These are phyloP conservation scores for Aspergillus indologenus DNA, from an alignment of 495 filamentous ascomycete species.

Conservation along the genomic window DNA sequence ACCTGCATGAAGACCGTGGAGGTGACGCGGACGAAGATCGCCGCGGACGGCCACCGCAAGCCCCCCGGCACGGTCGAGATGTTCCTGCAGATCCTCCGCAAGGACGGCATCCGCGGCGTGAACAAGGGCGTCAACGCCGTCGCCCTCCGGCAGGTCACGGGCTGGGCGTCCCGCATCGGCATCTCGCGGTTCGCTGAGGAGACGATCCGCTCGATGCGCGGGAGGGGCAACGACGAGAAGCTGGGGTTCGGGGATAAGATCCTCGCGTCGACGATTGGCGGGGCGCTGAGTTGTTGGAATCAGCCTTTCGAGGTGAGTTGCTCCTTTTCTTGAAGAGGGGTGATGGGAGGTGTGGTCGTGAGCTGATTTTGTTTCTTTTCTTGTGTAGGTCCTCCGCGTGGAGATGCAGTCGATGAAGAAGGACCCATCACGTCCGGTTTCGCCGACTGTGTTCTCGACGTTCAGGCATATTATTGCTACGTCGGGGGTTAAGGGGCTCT, in stretches of 20 bases:
- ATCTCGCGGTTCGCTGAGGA: conserved; percentile 21
- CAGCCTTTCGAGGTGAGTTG: conserved; percentile 21
- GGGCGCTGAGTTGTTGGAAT: conserved; percentile 19
- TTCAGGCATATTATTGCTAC: conserved; percentile 13
- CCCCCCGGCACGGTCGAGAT: conserved; percentile 7
- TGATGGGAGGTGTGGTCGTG: too few species aligned
- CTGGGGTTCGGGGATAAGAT: too few species aligned
- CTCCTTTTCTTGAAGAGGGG: too few species aligned
- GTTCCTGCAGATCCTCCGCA: conserved; percentile 6
- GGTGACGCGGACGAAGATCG: conserved; percentile 10
- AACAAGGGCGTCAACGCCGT: conserved; percentile 19
- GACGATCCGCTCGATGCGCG: conserved; percentile 8
- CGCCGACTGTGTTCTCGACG: conserved; percentile 11
- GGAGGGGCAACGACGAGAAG: conserved; percentile 16
- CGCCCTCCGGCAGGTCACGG: conserved; percentile 15
- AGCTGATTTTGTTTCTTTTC: too few species aligned
- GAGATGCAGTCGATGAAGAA: conserved; percentile 22
- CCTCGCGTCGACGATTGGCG: conserved; percentile 17
- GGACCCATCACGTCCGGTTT: conserved; percentile 14
- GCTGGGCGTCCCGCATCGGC: conserved; percentile 18
- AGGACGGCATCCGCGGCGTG: conserved; percentile 4
- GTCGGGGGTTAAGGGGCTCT: conserved; percentile 14
- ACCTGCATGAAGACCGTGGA: conserved; percentile 20
- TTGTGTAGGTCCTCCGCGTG: conserved; percentile 8
- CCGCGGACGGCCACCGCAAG: neutral